Conservation (phyloP, 805 yeast species). For the Hanseniaspora clermontiae region DNA sequence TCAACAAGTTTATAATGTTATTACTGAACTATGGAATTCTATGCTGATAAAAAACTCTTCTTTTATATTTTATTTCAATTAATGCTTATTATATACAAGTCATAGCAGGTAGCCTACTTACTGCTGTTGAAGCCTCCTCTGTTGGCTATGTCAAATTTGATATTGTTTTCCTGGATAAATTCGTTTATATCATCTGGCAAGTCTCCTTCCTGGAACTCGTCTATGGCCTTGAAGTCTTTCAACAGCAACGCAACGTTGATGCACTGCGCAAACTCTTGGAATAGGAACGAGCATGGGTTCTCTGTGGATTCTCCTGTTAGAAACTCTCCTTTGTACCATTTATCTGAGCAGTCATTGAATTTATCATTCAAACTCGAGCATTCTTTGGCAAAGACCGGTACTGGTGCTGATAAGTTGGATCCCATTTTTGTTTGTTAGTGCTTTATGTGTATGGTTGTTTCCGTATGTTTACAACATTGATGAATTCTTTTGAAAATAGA, state of each 20-base stretch:
- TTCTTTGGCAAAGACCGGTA: constrained; percentile 80
- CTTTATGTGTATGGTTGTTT: background rate
- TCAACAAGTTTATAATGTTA: too few species aligned
- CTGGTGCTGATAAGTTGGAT: constrained; percentile 50
- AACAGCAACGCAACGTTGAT: constrained; percentile 57
- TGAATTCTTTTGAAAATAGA: too few species aligned
- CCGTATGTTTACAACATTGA: too few species aligned
- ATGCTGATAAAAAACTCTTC: too few species aligned
- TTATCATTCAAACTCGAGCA: constrained; percentile 75
- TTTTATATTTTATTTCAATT: too few species aligned
- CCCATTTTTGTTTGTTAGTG: constrained; percentile 38
- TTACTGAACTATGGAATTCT: too few species aligned
- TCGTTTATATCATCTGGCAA: constrained; percentile 20
- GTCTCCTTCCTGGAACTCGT: constrained; percentile 71
- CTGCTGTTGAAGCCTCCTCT: constrained; percentile 8
- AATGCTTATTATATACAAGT: background rate
- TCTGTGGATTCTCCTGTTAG: constrained; percentile 42
- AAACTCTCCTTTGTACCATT: constrained; percentile 85
- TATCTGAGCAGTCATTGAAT: constrained; percentile 87
- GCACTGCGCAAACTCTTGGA: constrained; percentile 84
- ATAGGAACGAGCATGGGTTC: constrained; percentile 82
- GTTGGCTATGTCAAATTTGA: constrained; percentile 10
- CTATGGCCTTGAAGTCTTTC: constrained; percentile 72
- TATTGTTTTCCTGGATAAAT: constrained; percentile 3
- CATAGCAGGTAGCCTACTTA: background rate